phyloP scores from a whole-genome alignment of 192 early-diverging fungal species.

The Dispira simplex region DNA sequence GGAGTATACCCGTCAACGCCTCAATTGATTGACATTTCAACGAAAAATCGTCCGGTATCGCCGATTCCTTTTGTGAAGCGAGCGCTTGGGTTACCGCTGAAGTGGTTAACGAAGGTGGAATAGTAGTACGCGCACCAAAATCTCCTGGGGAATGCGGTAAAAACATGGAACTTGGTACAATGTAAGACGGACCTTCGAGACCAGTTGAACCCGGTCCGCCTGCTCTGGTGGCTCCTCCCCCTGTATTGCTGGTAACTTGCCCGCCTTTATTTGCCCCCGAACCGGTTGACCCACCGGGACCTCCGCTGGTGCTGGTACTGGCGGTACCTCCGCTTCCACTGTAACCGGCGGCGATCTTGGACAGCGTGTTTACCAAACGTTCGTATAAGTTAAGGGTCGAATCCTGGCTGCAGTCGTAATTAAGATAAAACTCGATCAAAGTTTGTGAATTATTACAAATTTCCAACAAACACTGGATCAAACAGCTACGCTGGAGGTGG shows the following conservation, averaged over 20 bases:
- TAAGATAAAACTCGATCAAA: slow-evolving; percentile 84
- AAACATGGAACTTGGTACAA: slow-evolving; percentile 6
- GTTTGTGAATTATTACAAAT: slow-evolving; percentile 58
- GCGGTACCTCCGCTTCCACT: too few species aligned
- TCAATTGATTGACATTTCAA: slow-evolving; percentile 43
- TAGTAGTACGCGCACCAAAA: slow-evolving; percentile 3
- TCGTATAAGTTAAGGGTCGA: slow-evolving; percentile 83
- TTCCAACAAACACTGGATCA: slow-evolving; percentile 52
- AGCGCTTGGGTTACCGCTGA: slow-evolving; percentile 22
- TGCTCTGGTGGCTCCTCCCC: neutral
- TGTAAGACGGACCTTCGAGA: neutral
- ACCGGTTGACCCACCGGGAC: too few species aligned
- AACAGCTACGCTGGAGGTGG: slow-evolving; percentile 46
- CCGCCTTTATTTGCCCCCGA: neutral
- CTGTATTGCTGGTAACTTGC: slow-evolving; percentile 2
- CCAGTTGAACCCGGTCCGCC: neutral
- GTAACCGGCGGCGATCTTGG: slow-evolving; percentile 34
- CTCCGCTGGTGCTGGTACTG: slow-evolving; percentile 3
- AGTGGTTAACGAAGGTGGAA: slow-evolving; percentile 28
- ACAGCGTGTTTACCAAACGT: slow-evolving; percentile 57
- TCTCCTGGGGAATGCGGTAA: slow-evolving; percentile 8
- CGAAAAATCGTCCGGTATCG: slow-evolving; percentile 20
- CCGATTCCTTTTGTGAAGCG: slow-evolving; percentile 9
- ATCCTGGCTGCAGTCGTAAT: slow-evolving; percentile 84
- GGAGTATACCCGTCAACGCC: slow-evolving; percentile 38